phyloP scores from a whole-genome alignment of 495 filamentous ascomycete species.

The Neurospora sp. region DNA sequence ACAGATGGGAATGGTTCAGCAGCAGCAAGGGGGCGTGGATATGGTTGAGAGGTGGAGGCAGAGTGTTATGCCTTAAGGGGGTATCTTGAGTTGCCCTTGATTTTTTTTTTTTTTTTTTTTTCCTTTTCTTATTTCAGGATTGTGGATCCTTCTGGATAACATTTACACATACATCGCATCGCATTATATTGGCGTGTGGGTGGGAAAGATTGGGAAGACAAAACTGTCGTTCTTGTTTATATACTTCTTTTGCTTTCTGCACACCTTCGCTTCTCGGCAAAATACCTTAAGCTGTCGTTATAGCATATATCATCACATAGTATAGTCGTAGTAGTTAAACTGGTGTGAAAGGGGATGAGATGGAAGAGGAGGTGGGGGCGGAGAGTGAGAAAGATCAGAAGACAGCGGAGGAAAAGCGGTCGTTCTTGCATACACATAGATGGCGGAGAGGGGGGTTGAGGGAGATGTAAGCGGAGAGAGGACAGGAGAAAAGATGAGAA shows the following conservation, averaged over 20 bases:
- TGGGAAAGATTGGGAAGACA: background rate
- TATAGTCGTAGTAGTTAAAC: background rate
- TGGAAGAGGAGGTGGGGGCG: background rate
- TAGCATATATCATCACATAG: background rate
- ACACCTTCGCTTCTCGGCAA: background rate
- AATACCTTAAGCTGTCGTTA: background rate
- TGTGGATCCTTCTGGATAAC: too few relatives aligned
- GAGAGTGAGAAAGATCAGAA: too few relatives aligned
- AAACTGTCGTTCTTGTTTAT: background rate
- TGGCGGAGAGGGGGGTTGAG: too few relatives aligned
- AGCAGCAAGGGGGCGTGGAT: slow-evolving; percentile 49
- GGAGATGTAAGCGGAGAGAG: background rate
- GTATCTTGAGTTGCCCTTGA: background rate
- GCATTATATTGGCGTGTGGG: too few relatives aligned
- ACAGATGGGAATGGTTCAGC: slow-evolving; percentile 3
- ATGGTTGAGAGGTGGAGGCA: slow-evolving; percentile 88
- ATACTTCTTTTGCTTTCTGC: background rate
- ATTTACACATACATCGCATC: too few relatives aligned
- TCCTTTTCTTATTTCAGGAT: too few relatives aligned
- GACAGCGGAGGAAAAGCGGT: background rate
- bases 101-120: background rate
- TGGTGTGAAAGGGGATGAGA: background rate
- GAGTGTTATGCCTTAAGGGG: slow-evolving; percentile 54
- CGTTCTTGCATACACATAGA: background rate
- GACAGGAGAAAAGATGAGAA: background rate